A percentile compares a stretch with the other conserved stretches of the same genome.
Conservation (phyloP, 495 filamentous ascomycete species). For the Ascobolus immersus region DNA sequence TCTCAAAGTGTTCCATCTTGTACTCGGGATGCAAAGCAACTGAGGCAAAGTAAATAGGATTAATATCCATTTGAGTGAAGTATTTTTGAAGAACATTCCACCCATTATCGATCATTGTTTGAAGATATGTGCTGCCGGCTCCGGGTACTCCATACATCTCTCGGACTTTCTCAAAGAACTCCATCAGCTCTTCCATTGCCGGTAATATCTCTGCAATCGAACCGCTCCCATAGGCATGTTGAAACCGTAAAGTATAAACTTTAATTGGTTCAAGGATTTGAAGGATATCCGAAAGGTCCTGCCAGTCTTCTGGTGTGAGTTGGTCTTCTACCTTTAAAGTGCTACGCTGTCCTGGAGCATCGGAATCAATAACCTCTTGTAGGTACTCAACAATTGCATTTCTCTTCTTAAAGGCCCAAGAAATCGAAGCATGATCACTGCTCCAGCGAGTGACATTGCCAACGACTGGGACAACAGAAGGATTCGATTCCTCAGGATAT, state of each 20-base stretch:
- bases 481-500: neutral
- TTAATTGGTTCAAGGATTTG: slow-evolving; percentile 3
- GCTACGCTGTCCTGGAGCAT: neutral
- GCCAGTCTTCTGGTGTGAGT: slow-evolving; percentile 3
- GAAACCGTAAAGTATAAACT: neutral
- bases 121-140: neutral
- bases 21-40: slow-evolving; percentile 2
- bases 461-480: neutral
- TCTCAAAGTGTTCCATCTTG: slow-evolving; percentile 5
- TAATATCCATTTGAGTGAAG: neutral
- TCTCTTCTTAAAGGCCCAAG: slow-evolving; percentile 1
- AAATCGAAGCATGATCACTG: slow-evolving; percentile 5
- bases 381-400: slow-evolving; percentile 1
- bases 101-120: slow-evolving; percentile 1
- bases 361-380: slow-evolving; percentile 2
- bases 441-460: slow-evolving; percentile 6
- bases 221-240: neutral
- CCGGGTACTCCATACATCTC: neutral
- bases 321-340: too few relatives aligned
- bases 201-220: slow-evolving; percentile 1
- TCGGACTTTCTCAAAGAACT: neutral
- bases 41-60: neutral
- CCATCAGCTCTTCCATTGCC: slow-evolving; percentile 1
- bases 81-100: slow-evolving; percentile 4
- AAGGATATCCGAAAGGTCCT: slow-evolving; percentile 2